Base-by-base conservation (phyloP, 2,329 filamentous ascomycete species). In the Fusarium cyanostomum region DNA sequence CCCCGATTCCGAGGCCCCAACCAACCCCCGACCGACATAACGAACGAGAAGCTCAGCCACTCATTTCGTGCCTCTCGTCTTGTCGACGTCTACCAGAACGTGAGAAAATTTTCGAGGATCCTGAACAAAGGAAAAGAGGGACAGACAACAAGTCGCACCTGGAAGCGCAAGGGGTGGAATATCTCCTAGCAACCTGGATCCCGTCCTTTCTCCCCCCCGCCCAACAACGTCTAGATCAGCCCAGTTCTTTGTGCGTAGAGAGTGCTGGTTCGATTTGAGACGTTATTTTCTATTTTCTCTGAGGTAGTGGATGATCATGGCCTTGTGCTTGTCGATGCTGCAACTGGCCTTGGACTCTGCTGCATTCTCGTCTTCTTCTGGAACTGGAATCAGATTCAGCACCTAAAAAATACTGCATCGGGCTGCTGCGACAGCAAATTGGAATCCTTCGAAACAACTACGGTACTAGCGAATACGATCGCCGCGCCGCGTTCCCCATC, bases 391-490 rank as follows among this genome's bases (percentile, higher is more conserved):
- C 33, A 49, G 37, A 12, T 49, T 13, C 46, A 43, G 33, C 35
- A 43, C 21, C 30, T 39, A 44, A 42, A 35, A 45, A 64, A 58
- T 28, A 51, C 52, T n/a, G n/a, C n/a, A n/a, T n/a, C n/a, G n/a
- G n/a, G n/a, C n/a, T n/a, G n/a, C n/a, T n/a, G n/a, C n/a, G n/a
- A 24, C 38, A 4, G 38, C 18, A 39, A 39, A 30, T 43, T 43
- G 39, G 43, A 46, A 64, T 52, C 45, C 52, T 37, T 56, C 44
- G n/a, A 51, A 66, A 58, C 50, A 33, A 16, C 39, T 53, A n/a
- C n/a, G n/a, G n/a, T n/a, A 52, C 65, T 70, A 70, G 59, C 67
- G 59, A 71, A 68, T 68, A 66, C 66, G 67, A 69, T 68, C 59
- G 56, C 52, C 56, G 24, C 44, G 51, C 57, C 52, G 56, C 51